phyloP scores from a whole-genome alignment of 208 protist genomes.

The Crithidia mellificae region DNA sequence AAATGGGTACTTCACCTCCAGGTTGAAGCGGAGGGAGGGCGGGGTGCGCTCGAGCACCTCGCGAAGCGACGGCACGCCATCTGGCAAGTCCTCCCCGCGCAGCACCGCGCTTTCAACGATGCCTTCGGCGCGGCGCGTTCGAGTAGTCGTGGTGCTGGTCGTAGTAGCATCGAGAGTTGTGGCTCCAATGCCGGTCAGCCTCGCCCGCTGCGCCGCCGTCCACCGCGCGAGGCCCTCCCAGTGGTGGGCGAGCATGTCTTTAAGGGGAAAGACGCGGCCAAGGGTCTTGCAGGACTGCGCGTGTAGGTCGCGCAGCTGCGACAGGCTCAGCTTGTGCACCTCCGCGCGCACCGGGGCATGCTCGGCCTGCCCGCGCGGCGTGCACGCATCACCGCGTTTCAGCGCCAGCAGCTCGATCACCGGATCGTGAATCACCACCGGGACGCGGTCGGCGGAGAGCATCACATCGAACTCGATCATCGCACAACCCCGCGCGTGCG shows the following conservation, averaged over 20 bases:
- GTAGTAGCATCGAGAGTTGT: neutral
- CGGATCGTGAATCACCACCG: slow-evolving; percentile 81
- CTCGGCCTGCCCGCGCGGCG: slow-evolving; percentile 12
- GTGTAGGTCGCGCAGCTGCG: slow-evolving; percentile 56
- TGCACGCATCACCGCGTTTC: slow-evolving; percentile 22
- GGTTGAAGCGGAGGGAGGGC: slow-evolving; percentile 59
- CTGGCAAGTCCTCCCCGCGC: slow-evolving; percentile 65
- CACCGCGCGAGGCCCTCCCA: slow-evolving; percentile 40
- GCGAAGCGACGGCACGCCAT: slow-evolving; percentile 61
- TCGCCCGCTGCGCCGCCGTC: slow-evolving; percentile 6
- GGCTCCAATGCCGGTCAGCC: slow-evolving; percentile 24
- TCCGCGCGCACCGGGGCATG: slow-evolving; percentile 52
- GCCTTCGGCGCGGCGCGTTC: slow-evolving; percentile 22
- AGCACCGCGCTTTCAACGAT: slow-evolving; percentile 33
- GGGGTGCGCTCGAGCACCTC: slow-evolving; percentile 66
- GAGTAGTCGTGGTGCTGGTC: no score
- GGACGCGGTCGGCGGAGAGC: slow-evolving; percentile 75
- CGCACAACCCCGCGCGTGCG: slow-evolving; percentile 66
- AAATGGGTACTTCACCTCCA: slow-evolving; percentile 85
- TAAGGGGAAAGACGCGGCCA: slow-evolving; percentile 43
- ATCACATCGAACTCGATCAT: slow-evolving; percentile 89
- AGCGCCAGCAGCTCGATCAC: slow-evolving; percentile 69
- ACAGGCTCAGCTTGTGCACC: slow-evolving; percentile 63
- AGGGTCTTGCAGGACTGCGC: slow-evolving; percentile 64
- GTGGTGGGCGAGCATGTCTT: slow-evolving; percentile 62